phyloP scores from a whole-genome alignment of 169 alveolate species.

The Perkinsus olseni region DNA sequence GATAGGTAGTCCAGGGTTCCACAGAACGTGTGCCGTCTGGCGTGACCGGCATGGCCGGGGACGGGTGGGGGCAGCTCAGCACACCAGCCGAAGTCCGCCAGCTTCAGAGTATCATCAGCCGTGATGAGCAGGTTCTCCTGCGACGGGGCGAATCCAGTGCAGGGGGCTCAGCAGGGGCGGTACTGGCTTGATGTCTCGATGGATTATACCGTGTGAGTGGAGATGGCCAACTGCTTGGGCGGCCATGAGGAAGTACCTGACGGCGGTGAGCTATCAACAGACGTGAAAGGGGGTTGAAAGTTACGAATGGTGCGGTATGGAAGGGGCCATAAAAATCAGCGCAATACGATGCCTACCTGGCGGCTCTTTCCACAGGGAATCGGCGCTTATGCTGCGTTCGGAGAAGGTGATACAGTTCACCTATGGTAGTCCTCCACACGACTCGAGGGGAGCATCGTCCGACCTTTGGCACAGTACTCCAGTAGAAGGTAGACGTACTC shows the following conservation, averaged over 20 bases:
- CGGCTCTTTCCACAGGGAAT: neutral
- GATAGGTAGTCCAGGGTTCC: constrained; percentile 87
- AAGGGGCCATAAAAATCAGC: no score
- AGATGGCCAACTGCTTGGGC: neutral
- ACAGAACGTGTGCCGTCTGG: constrained; percentile 77
- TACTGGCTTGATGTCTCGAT: neutral
- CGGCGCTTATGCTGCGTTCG: neutral
- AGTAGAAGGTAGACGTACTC: neutral
- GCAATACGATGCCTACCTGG: neutral
- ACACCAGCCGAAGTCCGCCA: constrained; percentile 88
- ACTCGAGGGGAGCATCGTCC: neutral
- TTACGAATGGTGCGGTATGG: no score
- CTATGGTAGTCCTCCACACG: neutral
- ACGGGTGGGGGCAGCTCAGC: constrained; percentile 30
- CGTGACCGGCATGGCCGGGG: constrained; percentile 52
- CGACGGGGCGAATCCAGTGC: neutral
- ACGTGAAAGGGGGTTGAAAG: neutral
- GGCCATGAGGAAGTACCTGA: neutral
- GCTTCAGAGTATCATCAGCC: constrained; percentile 61
- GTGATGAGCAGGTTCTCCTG: neutral
- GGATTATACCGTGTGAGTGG: neutral
- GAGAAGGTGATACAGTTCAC: neutral
- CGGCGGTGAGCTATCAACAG: neutral
- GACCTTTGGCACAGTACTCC: neutral
- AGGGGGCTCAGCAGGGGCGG: neutral